Conservation (phyloP, 1,284 basidiomycete genomes). For the Fistulinella staudtii region DNA sequence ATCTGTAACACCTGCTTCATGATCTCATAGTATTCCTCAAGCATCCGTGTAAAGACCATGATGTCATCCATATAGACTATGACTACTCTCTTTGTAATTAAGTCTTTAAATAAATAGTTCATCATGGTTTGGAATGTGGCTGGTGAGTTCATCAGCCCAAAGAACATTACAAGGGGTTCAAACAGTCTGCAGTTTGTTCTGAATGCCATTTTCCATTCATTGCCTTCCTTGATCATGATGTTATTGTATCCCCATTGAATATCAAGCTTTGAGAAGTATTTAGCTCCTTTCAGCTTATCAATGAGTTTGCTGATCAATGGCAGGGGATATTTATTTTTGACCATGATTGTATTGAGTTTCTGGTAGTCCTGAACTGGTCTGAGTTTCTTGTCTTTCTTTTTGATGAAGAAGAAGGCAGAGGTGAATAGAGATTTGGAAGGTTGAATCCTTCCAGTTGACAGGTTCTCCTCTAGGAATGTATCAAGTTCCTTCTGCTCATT, state of each 20-base stretch:
- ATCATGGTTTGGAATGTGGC: slow-evolving; percentile 31
- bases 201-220: slow-evolving; percentile 4
- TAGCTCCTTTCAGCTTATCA: too few relatives aligned
- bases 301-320: too few relatives aligned
- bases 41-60: background rate
- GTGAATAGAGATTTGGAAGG: too few relatives aligned
- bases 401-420: background rate
- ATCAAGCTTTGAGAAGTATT: background rate
- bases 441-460: too few relatives aligned
- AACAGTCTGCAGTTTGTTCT: slow-evolving; percentile 27
- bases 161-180: slow-evolving; percentile 34
- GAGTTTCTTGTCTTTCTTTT: background rate
- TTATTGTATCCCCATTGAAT: background rate
- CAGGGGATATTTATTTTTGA: too few relatives aligned
- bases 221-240: background rate
- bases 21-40: background rate
- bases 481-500: too few relatives aligned
- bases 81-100: slow-evolving; percentile 12
- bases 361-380: too few relatives aligned
- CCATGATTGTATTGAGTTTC: too few relatives aligned
- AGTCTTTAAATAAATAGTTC: slow-evolving; percentile 25
- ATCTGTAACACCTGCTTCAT: background rate
- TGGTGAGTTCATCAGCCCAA: slow-evolving; percentile 28
- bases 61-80: slow-evolving; percentile 23
- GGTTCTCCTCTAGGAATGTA: too few relatives aligned